Evolutionary conservation across 2,329 filamentous ascomycete genomes (phyloP).

Genomic region (Penicillium sp.): DNA sequence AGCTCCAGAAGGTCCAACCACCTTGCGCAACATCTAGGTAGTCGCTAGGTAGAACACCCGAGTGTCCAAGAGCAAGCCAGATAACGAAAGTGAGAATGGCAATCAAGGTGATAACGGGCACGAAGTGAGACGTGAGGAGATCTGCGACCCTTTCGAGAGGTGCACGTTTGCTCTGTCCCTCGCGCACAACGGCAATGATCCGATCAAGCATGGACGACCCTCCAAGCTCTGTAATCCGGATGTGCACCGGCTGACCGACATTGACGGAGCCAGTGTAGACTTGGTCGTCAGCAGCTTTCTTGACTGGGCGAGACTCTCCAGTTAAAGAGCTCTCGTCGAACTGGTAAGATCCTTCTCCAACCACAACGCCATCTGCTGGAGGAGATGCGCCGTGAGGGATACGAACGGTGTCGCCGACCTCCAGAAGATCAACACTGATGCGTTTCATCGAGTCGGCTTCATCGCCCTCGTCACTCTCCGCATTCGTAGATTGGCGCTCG

Average conservation of each 20-base stretch:
- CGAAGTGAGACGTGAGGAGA: constrained; percentile 46
- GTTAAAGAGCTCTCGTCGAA: constrained; percentile 93
- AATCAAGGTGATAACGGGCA: constrained; percentile 46
- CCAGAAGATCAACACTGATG: constrained; percentile 63
- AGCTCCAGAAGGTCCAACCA: constrained; percentile 50
- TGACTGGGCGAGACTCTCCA: constrained; percentile 46
- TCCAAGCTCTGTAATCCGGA: constrained; percentile 43
- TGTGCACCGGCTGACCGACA: constrained; percentile 42
- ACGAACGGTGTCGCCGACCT: constrained; percentile 67
- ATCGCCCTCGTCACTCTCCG: constrained; percentile 2
- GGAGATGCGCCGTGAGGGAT: constrained; percentile 77
- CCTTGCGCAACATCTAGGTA: constrained; percentile 49
- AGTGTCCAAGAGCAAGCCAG: constrained; percentile 44
- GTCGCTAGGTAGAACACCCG: constrained; percentile 43
- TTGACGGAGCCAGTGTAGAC: constrained; percentile 48
- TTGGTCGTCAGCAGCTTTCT: constrained; percentile 39
- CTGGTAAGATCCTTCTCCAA: constrained; percentile 52
- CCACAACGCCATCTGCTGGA: constrained; percentile 69
- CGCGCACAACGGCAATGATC: constrained; percentile 47
- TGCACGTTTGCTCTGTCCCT: constrained; percentile 47
- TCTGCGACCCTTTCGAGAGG: constrained; percentile 47
- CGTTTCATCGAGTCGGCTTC: constrained; percentile 32
- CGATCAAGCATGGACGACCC: constrained; percentile 49
- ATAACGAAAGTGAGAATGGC: constrained; percentile 46
- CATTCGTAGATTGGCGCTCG: constrained; percentile 8